Evolutionary conservation across 495 filamentous ascomycete genomes (phyloP), one percentile per base, ranked within the genome.

Genomic region (Podospora appendiculata): DNA sequence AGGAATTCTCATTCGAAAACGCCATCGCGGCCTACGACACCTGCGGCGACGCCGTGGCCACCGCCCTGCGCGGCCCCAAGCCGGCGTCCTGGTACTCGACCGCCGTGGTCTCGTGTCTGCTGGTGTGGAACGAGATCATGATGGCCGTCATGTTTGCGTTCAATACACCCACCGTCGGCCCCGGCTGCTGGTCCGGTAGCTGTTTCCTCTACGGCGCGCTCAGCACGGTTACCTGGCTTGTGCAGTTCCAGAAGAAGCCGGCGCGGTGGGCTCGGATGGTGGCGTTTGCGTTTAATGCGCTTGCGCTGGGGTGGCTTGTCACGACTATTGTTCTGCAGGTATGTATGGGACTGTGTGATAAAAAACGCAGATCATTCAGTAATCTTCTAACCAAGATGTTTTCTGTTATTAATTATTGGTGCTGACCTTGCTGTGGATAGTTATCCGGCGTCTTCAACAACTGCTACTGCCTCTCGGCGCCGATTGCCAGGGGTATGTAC

Each of bases 401-500:
- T n/a, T n/a, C n/a, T n/a, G n/a, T n/a, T n/a, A n/a, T n/a, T n/a
- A n/a, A n/a, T n/a, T n/a, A n/a, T n/a, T n/a, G n/a, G n/a, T n/a
- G n/a, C n/a, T n/a, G n/a, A n/a, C n/a, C n/a, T n/a, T n/a, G n/a
- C n/a, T n/a, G n/a, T n/a, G n/a, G n/a, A n/a, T n/a, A 25, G 10
- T 45, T 11, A 16, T 45, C 42, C 71, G 74, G 72, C 60, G 60
- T 62, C 13, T 53, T 45, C 48, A 53, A 43, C 17, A 55, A 56
- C n/a, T 56, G 57, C 33, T 50, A 39, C 10, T 56, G 50, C 17
- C 39, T 33, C 14, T 48, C 46, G 7, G 17, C 13, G 17, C 8
- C 11, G 1, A n/a, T 32, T 6, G 17, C 14, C 12, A 8, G 3
- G 7, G 13, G 16, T 8, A 4, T 3, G 1, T 14, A 14, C 8